Base-by-base conservation (phyloP, 2,329 filamentous ascomycete species). In the Blumeria hordei region DNA sequence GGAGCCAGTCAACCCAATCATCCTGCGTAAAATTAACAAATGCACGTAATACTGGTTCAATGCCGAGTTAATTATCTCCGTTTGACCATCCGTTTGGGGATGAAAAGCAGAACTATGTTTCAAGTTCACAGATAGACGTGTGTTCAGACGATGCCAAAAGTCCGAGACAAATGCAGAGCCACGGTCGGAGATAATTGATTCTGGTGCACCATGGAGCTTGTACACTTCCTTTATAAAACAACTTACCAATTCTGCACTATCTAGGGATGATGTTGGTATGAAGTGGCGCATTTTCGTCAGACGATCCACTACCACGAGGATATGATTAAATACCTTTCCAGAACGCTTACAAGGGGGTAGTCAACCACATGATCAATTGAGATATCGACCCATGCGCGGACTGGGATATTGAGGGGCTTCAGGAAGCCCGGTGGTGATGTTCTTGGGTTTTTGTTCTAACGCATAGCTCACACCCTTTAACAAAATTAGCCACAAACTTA, bases 131-230 rank as follows among this genome's bases (percentile, higher is more conserved):
- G 21, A 28, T 28, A 28, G 21, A 2, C 4, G 21, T 28, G 21
- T 28, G 21, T 28, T 28, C 21, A 28, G 21, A 4, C 21, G 2
- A 28, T 28, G 21, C 21, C 21, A 4, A 28, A 28, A 28, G 4
- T 28, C 21, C 21, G 2, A 28, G 21, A 28, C 21, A 28, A 28
- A 28, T 28, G 37, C 12, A 8, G 54, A 18, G 4, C 58, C 59
- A 18, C 57, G 11, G 36, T 61, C 53, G 44, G 55, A 55, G 7
- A 60, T 54, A 1, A 60, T 43, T 7, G 44, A 36, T 28, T 57
- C 47, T 6, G 47, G 55, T 11, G 52, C 28, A 10, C 53, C 41
- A 35, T 58, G 36, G 1, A 39, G 37, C 21, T 28, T 28, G 21
- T 28, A 28, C 21, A 28, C 21, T 28, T 28, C 21, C 21, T 28